Base-by-base conservation (phyloP, 2,329 filamentous ascomycete species). In the Colletotrichum liaoningense region DNA sequence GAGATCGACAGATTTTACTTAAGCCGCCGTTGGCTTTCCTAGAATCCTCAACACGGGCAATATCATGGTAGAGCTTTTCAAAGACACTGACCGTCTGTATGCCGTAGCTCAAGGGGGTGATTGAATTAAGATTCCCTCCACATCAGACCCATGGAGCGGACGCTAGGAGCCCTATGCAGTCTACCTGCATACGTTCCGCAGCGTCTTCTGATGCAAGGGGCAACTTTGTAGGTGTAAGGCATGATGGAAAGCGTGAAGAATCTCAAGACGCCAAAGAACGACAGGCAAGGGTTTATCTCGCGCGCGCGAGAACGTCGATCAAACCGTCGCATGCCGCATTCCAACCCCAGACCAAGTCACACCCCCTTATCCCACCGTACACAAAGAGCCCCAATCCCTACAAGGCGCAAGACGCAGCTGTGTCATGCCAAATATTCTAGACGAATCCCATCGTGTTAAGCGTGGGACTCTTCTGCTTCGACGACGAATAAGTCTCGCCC, bases 241-340 rank as follows among this genome's bases (percentile, higher is more conserved):
- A 14, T 49, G 16, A 22, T 49, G 6, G 19, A 14, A 22, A 22
- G 12, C n/a, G 33, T 4, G 24, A 26, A 26, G 57, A 16, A 57
- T 28, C 5, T 49, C 26, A 28, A 28, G 24, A 59, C 58, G 24
- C n/a, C 9, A 38, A 58, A 63, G 22, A 26, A 56, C 35, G 24
- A 22, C 33, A 19, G 26, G 22, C 65, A 69, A 58, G 35, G 65
- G 63, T 38, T 28, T 63, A 42, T 63, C 59, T 58, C 52, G 52
- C 58, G 33, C 35, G 63, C 33, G 42, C 42, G 22, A 26, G 28
- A 63, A 52, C 54, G 70, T 9, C 42, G 66, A 73, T 73, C 70
- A 69, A 73, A 73, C 66, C 55, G 56, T 38, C 9, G 12, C 28
- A 19, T 54, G 4, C 55, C 28, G 24, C 52, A 57, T 63, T 60